phyloP scores from a whole-genome alignment of 2,329 filamentous ascomycete species.

The Ascochyta rabiei region DNA sequence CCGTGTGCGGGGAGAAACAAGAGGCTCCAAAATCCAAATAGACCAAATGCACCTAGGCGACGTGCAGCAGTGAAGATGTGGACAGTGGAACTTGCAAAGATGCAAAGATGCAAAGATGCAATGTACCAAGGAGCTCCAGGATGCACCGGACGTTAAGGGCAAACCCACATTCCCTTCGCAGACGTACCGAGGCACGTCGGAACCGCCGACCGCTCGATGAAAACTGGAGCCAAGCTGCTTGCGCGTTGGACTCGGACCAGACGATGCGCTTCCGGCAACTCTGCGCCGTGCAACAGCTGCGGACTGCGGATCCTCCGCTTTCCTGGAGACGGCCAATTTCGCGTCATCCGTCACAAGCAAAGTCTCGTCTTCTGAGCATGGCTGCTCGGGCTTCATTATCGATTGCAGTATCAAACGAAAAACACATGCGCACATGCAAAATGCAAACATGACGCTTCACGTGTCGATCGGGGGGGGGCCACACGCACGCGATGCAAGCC shows the following conservation, averaged over 20 bases:
- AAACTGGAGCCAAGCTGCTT: conserved; percentile 7
- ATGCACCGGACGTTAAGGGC: conserved; percentile 4
- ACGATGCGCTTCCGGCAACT: conserved; percentile 7
- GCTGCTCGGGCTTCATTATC: background rate
- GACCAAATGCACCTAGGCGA: background rate
- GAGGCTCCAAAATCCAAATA: background rate
- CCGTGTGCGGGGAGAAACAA: conserved; percentile 5
- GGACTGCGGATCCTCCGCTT: conserved; percentile 13
- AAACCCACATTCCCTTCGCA: conserved; percentile 13
- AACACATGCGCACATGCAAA: conserved; percentile 14
- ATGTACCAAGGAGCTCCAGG: conserved; percentile 5
- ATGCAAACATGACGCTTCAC: conserved; percentile 18
- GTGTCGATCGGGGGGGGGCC: conserved; percentile 20
- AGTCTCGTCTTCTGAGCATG: background rate
- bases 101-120: conserved; percentile 3
- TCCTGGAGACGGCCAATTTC: conserved; percentile 10
- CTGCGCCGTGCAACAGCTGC: conserved; percentile 8
- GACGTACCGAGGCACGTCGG: conserved; percentile 12
- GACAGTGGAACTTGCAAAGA: background rate
- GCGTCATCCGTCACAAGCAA: background rate
- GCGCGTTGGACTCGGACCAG: conserved; percentile 7
- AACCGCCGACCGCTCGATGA: background rate
- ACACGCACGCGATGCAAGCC: conserved; percentile 22
- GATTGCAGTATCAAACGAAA: background rate
- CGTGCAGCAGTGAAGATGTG: background rate